Base-by-base conservation (phyloP, 352 stramenopile species). In the Globisporangium lucens region DNA sequence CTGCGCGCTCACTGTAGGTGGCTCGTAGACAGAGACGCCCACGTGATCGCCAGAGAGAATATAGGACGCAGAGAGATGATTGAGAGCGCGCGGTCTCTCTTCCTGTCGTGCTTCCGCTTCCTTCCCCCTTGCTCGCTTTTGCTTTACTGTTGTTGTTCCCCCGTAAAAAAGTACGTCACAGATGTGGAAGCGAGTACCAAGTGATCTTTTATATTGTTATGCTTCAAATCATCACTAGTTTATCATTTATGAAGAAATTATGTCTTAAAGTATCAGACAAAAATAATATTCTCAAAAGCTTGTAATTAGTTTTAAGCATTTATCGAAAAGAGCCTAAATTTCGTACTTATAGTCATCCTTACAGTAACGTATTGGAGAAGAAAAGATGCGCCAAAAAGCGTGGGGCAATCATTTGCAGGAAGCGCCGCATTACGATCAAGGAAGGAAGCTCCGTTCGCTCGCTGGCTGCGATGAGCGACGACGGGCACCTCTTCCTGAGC, bases 401-500 rank as follows among this genome's bases (percentile, higher is more conserved):
- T 5, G 17, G 43, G 41, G 5, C 15, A 9, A 22, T 20, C 43
- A 47, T 20, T 49, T 49, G 15, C 43, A 49, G 43, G 43, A 49
- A 49, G 15, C 43, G 5, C 43, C 6, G 43, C 43, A 49, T 22
- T 17, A 22, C 43, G 2, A 9, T 10, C 4, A 17, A 36, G 10
- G 24, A 57, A 57, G 52, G 24, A 57, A 57, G 52, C 30, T 27
- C 8, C 27, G 10, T 8, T 33, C 33, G n/a, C 33, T 60, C 27
- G 53, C 29, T 46, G 17, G 9, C 36, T 52, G 43, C 29, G 59
- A 69, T 60, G 53, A 60, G 53, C 55, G 82, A 80, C 68, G 73
- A 90, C 46, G 79, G 79, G 2, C 85, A 93, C 51, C 63, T 93
- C 52, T 93, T 75, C 61, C 70, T 91, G 38, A 83, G 74, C 33